These are phyloP conservation scores for Laburnicola sp. DNA, from an alignment of 2,329 filamentous ascomycete species.

Conservation along the genomic window DNA sequence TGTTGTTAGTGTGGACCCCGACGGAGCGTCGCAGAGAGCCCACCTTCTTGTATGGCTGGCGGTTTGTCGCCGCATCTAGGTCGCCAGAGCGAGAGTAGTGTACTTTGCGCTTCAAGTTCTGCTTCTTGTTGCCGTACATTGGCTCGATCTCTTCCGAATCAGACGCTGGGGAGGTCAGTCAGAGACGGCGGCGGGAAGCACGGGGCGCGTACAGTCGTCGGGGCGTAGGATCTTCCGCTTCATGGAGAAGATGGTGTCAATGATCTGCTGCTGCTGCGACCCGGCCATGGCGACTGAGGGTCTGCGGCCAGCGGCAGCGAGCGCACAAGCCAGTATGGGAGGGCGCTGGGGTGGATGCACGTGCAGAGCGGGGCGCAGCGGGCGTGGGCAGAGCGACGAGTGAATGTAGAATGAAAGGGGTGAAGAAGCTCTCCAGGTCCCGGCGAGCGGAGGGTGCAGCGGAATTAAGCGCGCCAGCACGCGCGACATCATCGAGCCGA, in stretches of 20 bases:
- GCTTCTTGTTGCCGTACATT: conserved; percentile 71
- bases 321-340: too few relatives aligned
- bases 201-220: conserved; percentile 38
- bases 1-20: conserved; percentile 18
- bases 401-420: too few relatives aligned
- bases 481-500: too few relatives aligned
- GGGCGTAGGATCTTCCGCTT: conserved; percentile 42
- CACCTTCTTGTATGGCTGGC: conserved; percentile 73
- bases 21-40: conserved; percentile 24
- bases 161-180: conserved; percentile 60
- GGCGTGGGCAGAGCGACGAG: too few relatives aligned
- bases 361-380: too few relatives aligned
- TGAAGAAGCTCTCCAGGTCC: too few relatives aligned
- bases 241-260: conserved; percentile 47
- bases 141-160: conserved; percentile 76
- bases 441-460: too few relatives aligned
- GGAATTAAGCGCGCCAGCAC: too few relatives aligned
- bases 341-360: too few relatives aligned
- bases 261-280: conserved; percentile 45
- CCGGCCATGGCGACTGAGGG: conserved; percentile 40
- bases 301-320: not conserved
- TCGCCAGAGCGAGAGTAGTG: conserved; percentile 71
- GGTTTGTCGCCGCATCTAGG: conserved; percentile 62
- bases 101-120: conserved; percentile 77
- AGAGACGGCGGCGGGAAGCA: not conserved